Base-by-base conservation (phyloP, 768 basidiomycete species). In the Suillus spraguei region DNA sequence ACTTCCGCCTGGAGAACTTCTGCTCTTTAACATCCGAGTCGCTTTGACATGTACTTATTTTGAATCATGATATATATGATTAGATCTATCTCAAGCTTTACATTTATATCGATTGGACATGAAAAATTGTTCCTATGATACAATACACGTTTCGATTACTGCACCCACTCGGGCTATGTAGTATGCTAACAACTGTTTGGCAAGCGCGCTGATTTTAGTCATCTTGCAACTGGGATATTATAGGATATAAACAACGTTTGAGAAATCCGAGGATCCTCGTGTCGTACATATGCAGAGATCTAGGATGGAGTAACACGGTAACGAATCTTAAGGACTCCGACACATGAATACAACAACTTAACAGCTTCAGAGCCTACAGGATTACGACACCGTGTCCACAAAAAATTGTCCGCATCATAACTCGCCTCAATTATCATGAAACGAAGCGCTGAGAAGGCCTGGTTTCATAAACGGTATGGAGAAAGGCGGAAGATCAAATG, bases 401-500 rank as follows among this genome's bases (percentile, higher is more conserved):
- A 7, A 50, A 50, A 50, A 50, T 17, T 1, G 4, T 16, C 28
- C 17, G 17, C 50, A 20, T 52, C 52, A 5, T 10, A n/a, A n/a
- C 28, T 20, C 11, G 32, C 33, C 6, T 53, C 52, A 13, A 35
- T 13, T 6, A 11, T n/a, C 20, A n/a, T 35, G 3, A n/a, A n/a
- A 7, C 52, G 33, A 53, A n/a, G 52, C 52, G 20, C 3, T 5
- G 11, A n/a, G 32, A n/a, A 53, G 52, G 20, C 11, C 33, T 53
- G 20, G 20, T 53, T 53, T 20, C 52, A 53, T n/a, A 1, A 35
- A n/a, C 32, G 52, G 52, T 35, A 53, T 33, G 35, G 32, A 53
- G 33, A 53, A 53, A 53, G 52, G 52, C 32, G 52, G 52, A 53
- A 53, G 52, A 35, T 53, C 52, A 53, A 53, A 53, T 13, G 52